These are phyloP conservation scores for Pyracantha coccinea DNA, from an alignment of 331 rosid genomes.

Conservation along the genomic window DNA sequence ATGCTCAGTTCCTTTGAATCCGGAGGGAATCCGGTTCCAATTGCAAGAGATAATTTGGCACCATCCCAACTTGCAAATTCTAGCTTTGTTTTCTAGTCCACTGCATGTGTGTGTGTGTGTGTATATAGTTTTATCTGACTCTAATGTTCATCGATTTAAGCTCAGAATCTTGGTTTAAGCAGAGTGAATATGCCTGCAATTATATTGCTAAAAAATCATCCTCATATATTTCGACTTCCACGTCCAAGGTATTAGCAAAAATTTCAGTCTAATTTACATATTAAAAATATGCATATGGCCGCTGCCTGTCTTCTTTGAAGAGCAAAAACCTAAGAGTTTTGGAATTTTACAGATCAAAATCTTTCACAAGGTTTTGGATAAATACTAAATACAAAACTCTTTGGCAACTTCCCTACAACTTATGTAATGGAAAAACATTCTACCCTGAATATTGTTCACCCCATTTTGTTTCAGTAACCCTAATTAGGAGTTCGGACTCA, in stretches of 20 bases:
- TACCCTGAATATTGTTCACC: background rate
- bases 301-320: background rate
- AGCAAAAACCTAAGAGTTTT: slow-evolving; percentile 1
- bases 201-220: background rate
- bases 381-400: background rate
- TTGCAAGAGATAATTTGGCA: background rate
- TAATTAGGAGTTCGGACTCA: background rate
- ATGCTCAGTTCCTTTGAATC: too few relatives aligned
- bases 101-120: too few relatives aligned
- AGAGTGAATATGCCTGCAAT: slow-evolving; percentile 8
- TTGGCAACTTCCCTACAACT: background rate
- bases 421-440: background rate
- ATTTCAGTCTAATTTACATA: background rate
- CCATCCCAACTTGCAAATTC: background rate
- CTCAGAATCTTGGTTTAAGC: background rate
- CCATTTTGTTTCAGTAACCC: background rate
- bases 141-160: background rate
- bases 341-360: background rate
- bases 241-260: background rate
- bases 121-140: background rate
- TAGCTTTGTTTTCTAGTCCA: background rate
- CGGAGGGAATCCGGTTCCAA: too few relatives aligned
- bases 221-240: background rate
- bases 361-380: background rate
- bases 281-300: background rate